A percentile compares a stretch with the other conserved stretches of the same genome.
Conservation (phyloP, 2,329 filamentous ascomycete species). For the Penicillium sp. region DNA sequence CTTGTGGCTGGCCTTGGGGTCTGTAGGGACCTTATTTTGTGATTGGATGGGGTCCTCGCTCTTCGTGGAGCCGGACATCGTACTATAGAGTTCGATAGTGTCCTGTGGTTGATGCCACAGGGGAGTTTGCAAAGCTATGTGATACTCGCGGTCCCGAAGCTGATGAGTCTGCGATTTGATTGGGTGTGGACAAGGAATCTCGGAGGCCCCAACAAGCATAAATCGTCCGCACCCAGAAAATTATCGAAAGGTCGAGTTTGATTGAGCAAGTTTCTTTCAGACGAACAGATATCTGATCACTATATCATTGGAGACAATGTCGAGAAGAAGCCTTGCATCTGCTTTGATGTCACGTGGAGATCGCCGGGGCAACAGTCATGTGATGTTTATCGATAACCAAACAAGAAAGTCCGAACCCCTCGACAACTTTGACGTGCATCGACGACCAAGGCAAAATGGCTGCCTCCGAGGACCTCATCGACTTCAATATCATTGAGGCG, state of each 20-base stretch:
- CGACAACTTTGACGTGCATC: conserved; percentile 24
- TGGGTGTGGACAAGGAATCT: background rate
- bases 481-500: conserved; percentile 89
- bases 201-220: too few relatives aligned
- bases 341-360: conserved; percentile 25
- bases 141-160: conserved; percentile 1
- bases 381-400: conserved; percentile 40
- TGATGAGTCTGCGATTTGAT: conserved; percentile 4
- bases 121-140: background rate
- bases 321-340: background rate
- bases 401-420: conserved; percentile 12
- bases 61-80: background rate
- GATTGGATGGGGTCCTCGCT: background rate
- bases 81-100: background rate
- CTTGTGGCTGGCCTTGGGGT: conserved; percentile 22
- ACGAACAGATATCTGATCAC: background rate
- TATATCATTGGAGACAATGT: background rate
- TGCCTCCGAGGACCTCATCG: conserved; percentile 44
- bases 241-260: background rate
- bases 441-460: conserved; percentile 51
- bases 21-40: conserved; percentile 8
- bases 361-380: conserved; percentile 32
- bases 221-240: background rate
- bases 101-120: background rate
- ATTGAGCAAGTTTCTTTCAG: background rate